A percentile compares a stretch with the other conserved stretches of the same genome.
These are phyloP conservation scores for Fusarium palustre DNA, from an alignment of 2,329 filamentous ascomycete species.

Conservation along the genomic window DNA sequence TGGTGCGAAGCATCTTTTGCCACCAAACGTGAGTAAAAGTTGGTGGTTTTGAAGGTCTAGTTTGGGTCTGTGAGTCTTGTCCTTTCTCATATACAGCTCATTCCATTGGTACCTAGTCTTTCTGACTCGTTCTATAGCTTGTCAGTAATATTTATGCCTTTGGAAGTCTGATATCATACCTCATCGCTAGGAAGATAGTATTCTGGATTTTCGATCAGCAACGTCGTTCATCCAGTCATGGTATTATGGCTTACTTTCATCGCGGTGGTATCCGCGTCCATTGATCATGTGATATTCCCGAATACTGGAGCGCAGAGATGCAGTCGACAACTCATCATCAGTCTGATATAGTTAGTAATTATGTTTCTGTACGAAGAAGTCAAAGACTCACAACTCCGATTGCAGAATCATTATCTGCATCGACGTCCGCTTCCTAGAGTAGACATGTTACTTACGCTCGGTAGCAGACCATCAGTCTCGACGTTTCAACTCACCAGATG, in stretches of 20 bases:
- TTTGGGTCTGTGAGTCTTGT: neutral
- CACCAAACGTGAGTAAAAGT: conserved; percentile 23
- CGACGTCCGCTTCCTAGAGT: neutral
- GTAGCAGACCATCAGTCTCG: no score
- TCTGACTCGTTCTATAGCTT: conserved; percentile 22
- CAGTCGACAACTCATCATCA: conserved; percentile 32
- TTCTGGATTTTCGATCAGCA: neutral
- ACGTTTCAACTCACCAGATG: neutral
- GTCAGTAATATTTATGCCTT: neutral
- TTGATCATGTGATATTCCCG: conserved; percentile 29
- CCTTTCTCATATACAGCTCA: rapidly evolving
- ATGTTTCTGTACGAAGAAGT: rapidly evolving
- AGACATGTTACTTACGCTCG: neutral
- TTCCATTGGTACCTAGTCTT: neutral
- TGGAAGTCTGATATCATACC: neutral
- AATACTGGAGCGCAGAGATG: conserved; percentile 30
- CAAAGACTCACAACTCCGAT: conserved; percentile 9
- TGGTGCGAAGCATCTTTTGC: conserved; percentile 12
- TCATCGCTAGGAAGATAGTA: conserved; percentile 36
- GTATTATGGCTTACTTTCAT: neutral
- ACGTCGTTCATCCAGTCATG: rapidly evolving
- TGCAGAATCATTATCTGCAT: neutral
- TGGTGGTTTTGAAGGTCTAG: conserved; percentile 35
- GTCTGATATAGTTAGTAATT: neutral
- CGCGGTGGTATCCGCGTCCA: conserved; percentile 27